These are phyloP conservation scores for Penstemon barbatus DNA, from an alignment of 257 asterid genomes.

Conservation along the genomic window DNA sequence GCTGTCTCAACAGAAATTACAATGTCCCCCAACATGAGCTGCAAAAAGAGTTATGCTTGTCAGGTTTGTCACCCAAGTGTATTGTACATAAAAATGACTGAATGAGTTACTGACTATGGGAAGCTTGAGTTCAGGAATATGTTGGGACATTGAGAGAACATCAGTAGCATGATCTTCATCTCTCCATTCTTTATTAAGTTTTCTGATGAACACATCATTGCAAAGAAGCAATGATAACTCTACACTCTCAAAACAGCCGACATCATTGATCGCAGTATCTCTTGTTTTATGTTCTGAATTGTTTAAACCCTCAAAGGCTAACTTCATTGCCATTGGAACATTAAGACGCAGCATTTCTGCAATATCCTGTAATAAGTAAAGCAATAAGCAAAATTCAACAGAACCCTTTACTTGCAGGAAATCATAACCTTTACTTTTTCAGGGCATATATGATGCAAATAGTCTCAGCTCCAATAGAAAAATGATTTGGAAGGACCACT, in stretches of 20 bases:
- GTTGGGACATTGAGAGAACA: slow-evolving; percentile 98
- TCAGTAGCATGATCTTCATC: slow-evolving; percentile 92
- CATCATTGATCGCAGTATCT: slow-evolving; percentile 58
- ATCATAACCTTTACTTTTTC: not conserved
- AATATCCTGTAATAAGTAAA: slow-evolving; percentile 52
- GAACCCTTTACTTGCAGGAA: not conserved
- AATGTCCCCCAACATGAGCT: slow-evolving; percentile 96
- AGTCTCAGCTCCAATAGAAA: slow-evolving; percentile 8
- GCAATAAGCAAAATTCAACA: slow-evolving; percentile 16
- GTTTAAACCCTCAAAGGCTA: slow-evolving; percentile 66
- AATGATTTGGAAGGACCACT: slow-evolving; percentile 8
- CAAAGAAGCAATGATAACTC: slow-evolving; percentile 93
- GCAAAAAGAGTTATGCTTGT: slow-evolving; percentile 36
- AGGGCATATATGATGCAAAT: not conserved
- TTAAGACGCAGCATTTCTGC: slow-evolving; percentile 90
- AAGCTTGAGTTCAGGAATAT: slow-evolving; percentile 79
- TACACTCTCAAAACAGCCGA: slow-evolving; percentile 72
- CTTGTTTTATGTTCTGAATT: slow-evolving; percentile 64
- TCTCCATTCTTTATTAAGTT: slow-evolving; percentile 95
- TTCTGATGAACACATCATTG: slow-evolving; percentile 76
- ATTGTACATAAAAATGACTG: slow-evolving; percentile 13
- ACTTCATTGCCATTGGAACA: slow-evolving; percentile 93
- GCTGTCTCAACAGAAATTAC: slow-evolving; percentile 98
- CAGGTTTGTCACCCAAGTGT: slow-evolving; percentile 30
- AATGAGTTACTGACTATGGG: slow-evolving; percentile 66